A percentile compares a stretch with the other conserved stretches of the same genome.
phyloP scores from a whole-genome alignment of 176 grass and related monocot species.

The Metroxylon sagu region DNA sequence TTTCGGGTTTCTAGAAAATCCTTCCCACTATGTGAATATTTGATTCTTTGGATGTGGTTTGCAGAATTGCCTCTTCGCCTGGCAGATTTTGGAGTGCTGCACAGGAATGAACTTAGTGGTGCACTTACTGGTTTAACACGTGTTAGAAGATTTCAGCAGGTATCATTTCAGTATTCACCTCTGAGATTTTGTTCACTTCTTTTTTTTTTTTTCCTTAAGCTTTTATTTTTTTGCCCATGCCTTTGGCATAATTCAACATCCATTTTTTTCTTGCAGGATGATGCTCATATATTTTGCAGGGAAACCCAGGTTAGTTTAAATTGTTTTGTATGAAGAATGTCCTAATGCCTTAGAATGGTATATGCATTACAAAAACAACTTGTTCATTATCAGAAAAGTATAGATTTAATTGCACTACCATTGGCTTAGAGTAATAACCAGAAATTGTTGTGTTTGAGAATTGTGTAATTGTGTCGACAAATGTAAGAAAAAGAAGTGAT shows the following conservation, averaged over 20 bases:
- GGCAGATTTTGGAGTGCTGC: slow-evolving; percentile 97
- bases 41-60: slow-evolving; percentile 22
- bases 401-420: no score
- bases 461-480: no score
- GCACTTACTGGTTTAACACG: slow-evolving; percentile 97
- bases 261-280: slow-evolving; percentile 48
- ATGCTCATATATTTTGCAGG: slow-evolving; percentile 96
- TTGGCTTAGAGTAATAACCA: no score
- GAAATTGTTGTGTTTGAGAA: no score
- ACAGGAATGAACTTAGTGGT: slow-evolving; percentile 92
- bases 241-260: background rate
- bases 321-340: slow-evolving; percentile 5
- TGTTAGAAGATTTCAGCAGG: slow-evolving; percentile 99
- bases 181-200: no score
- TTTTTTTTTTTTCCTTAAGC: no score
- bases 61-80: slow-evolving; percentile 91
- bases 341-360: no score
- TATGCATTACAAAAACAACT: no score
- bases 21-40: background rate
- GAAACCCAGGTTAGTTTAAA: slow-evolving; percentile 69
- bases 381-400: no score
- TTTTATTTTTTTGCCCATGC: background rate
- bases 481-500: no score
- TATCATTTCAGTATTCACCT: slow-evolving; percentile 9
- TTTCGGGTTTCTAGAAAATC: no score